Conservation (phyloP, 2,329 filamentous ascomycete genomes). For the Elsinoe fawcettii region DNA sequence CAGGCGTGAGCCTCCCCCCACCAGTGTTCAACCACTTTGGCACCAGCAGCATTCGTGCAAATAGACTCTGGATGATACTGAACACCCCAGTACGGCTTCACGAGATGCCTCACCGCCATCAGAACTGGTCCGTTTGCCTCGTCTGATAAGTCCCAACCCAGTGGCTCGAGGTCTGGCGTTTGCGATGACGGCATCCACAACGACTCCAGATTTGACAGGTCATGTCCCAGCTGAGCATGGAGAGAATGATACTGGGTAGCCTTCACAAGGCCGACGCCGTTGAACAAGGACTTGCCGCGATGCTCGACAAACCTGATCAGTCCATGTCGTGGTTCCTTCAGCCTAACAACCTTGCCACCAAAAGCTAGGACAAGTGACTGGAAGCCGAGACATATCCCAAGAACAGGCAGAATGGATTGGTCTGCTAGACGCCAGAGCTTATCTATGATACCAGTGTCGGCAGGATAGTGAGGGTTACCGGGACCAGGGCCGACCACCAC, state of each 20-base stretch:
- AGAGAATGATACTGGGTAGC: conserved; percentile 72
- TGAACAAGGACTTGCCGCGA: conserved; percentile 56
- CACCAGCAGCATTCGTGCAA: conserved; percentile 64
- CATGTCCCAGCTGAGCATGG: conserved; percentile 38
- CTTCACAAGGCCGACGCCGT: conserved; percentile 49
- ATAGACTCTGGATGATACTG: conserved; percentile 89
- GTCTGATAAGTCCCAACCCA: conserved; percentile 43
- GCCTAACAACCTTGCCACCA: conserved; percentile 57
- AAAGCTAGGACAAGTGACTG: conserved; percentile 68
- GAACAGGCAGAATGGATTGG: conserved; percentile 58
- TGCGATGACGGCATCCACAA: conserved; percentile 33
- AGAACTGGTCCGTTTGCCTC: conserved; percentile 50
- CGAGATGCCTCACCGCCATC: conserved; percentile 66
- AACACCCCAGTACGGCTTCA: conserved; percentile 72
- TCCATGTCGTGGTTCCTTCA: conserved; percentile 72
- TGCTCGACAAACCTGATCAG: conserved; percentile 65
- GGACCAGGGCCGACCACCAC: conserved; percentile 88
- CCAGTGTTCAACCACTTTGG: conserved; percentile 64
- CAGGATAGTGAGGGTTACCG: conserved; percentile 61
- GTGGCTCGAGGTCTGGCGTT: conserved; percentile 34
- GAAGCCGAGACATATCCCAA: conserved; percentile 86
- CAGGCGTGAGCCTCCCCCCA: conserved; percentile 58
- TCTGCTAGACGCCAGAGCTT: conserved; percentile 63
- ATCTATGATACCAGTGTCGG: conserved; percentile 77
- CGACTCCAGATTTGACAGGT: conserved; percentile 29